Evolutionary conservation across 768 basidiomycete genomes (phyloP), one percentile per base, ranked within the genome.

Genomic region (Trametes cingulata): DNA sequence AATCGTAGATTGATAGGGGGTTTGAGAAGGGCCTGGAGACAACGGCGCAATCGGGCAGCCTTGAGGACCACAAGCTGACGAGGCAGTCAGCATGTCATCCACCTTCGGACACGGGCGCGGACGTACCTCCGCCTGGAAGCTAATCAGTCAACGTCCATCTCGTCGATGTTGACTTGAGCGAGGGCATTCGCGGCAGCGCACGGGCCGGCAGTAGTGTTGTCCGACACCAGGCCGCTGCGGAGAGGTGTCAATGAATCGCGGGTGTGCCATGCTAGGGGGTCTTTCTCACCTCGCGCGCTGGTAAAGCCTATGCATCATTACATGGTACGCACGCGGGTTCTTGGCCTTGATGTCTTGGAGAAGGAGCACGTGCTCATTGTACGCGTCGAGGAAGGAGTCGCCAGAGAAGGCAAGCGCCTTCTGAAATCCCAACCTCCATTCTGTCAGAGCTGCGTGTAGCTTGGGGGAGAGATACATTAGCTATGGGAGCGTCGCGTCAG

Each of bases 271-370:
- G 33, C 9, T 2, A 37, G 10, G 19, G 8, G 9, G 41, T 24
- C 56, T 10, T 39, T 24, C 56, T 10, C 25, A 58, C 56, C 29
- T 49, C 5, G 49, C 41, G 2, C 13, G 29, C 35, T 39, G 20
- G 39, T 61, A 61, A 2, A 61, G 45, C 3, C 24, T 15, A 35
- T 62, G 56, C 52, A 53, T 62, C 53, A 58, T 41, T 12, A 22
- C 42, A 25, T 62, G 61, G 27, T 42, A 62, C 9, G 22, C 47
- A 7, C 19, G 27, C 19, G 24, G 3, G 15, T 45, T 58, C 47
- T 54, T 35, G 39, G 15, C 6, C 39, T 48, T 27, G 25, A 62
- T 58, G 17, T 33, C 50, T 7, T 24, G 43, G 27, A 62, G 52
- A 19, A 58, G 20, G 1, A 43, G 19, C 2, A 48, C 19, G n/a